phyloP scores from a whole-genome alignment of 345 rosid genomes.

The Rhodamnia argentea region DNA sequence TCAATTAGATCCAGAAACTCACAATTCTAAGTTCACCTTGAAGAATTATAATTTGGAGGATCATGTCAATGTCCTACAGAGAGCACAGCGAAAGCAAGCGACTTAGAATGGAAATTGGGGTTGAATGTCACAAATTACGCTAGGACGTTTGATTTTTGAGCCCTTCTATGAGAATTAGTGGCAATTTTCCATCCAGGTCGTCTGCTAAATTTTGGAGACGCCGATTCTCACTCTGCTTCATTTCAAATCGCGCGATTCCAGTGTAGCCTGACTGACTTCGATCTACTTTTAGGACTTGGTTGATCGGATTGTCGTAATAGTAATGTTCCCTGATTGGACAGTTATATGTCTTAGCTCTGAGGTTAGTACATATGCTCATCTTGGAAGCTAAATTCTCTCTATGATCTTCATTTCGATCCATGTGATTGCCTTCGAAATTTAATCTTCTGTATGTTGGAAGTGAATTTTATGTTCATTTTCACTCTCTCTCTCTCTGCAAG shows the following conservation, averaged over 20 bases:
- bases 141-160: background rate
- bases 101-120: background rate
- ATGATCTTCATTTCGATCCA: background rate
- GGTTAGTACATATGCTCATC: background rate
- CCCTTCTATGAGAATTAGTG: background rate
- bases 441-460: background rate
- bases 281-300: background rate
- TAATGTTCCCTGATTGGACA: background rate
- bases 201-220: background rate
- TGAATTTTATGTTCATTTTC: background rate
- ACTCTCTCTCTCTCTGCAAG: background rate
- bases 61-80: background rate
- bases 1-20: background rate
- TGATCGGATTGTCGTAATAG: background rate
- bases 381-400: background rate
- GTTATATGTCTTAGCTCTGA: background rate
- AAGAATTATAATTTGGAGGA: background rate
- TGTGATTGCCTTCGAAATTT: background rate
- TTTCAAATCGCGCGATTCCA: background rate
- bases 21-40: background rate
- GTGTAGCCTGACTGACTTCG: background rate
- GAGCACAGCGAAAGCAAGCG: background rate
- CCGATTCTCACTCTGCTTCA: background rate
- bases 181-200: background rate
- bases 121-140: background rate